Evolutionary conservation across 768 basidiomycete genomes (phyloP).

Genomic region (Pleurotus tuber-regium): DNA sequence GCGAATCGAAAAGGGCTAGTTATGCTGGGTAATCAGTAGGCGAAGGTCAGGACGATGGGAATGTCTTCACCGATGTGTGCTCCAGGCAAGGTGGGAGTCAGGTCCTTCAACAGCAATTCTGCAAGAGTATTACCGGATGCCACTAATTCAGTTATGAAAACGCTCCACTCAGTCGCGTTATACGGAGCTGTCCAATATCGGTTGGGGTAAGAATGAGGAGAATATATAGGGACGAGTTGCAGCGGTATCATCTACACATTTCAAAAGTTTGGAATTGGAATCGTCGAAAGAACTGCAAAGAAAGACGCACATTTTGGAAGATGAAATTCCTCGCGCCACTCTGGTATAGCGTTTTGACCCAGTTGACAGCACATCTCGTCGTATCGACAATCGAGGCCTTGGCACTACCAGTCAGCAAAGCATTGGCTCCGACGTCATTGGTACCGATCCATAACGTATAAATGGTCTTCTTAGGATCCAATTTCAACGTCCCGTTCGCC

Average conservation of each 20-base stretch:
- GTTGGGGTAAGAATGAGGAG: slow-evolving; percentile 29
- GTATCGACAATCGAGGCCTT: slow-evolving; percentile 58
- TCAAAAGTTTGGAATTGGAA: slow-evolving; percentile 45
- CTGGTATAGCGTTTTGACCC: slow-evolving; percentile 53
- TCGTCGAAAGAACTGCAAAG: neutral
- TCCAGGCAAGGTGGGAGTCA: slow-evolving; percentile 17
- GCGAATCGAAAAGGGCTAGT: slow-evolving; percentile 40
- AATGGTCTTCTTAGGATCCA: slow-evolving; percentile 45
- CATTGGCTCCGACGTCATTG: slow-evolving; percentile 56
- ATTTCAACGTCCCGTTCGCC: slow-evolving; percentile 36
- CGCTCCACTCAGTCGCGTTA: slow-evolving; percentile 38
- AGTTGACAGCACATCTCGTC: slow-evolving; percentile 55
- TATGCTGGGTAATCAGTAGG: neutral
- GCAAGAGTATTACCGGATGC: slow-evolving; percentile 51
- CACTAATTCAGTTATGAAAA: slow-evolving; percentile 50
- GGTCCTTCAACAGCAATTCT: slow-evolving; percentile 44
- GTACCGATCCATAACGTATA: slow-evolving; percentile 72
- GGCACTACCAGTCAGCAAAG: slow-evolving; percentile 51
- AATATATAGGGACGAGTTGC: slow-evolving; percentile 32
- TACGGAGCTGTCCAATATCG: slow-evolving; percentile 29
- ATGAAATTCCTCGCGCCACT: slow-evolving; percentile 65
- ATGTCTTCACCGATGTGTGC: slow-evolving; percentile 35
- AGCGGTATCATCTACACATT: slow-evolving; percentile 41
- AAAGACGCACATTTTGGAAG: slow-evolving; percentile 58
- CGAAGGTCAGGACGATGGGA: neutral